Percentiles rank a stretch among this genome's conserved stretches.
Evolutionary conservation across 139 green algal species (phyloP).

Genomic region (Chlamydomonas schloesseri): DNA sequence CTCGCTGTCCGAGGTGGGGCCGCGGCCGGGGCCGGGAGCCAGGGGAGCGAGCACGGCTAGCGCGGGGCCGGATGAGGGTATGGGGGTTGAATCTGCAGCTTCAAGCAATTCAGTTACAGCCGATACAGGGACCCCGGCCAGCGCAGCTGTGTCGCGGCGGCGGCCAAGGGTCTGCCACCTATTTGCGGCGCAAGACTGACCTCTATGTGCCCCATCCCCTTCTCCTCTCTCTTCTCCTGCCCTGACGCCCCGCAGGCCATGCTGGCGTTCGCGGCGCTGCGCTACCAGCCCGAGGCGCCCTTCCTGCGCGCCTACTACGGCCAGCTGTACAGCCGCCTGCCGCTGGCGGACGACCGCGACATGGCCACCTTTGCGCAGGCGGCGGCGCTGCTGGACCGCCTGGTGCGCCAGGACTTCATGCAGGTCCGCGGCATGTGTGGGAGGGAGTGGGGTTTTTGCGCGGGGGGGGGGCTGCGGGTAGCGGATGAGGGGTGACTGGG

Average conservation of each 20-base stretch:
- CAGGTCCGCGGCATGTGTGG: constrained; percentile 3
- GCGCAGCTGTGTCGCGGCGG: no score
- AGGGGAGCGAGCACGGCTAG: no score
- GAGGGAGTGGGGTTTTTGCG: neutral
- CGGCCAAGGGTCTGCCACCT: no score
- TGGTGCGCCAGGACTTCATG: constrained; percentile 50
- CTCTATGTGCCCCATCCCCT: no score
- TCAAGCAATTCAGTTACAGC: no score
- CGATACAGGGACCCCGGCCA: no score
- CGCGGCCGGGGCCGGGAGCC: no score
- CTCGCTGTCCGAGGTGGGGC: constrained; percentile 22
- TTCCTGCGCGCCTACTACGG: constrained; percentile 44
- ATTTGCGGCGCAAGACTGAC: no score
- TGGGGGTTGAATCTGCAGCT: no score
- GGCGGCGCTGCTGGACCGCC: constrained; percentile 10
- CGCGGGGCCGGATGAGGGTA: no score
- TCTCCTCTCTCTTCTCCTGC: neutral
- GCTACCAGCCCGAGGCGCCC: constrained; percentile 45
- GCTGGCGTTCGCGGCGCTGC: constrained; percentile 46
- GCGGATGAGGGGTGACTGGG: no score
- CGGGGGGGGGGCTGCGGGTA: no score
- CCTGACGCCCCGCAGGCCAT: constrained; percentile 23
- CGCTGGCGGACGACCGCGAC: constrained; percentile 56
- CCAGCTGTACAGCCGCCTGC: constrained; percentile 52
- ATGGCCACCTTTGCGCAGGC: constrained; percentile 43